Evolutionary conservation across 495 filamentous ascomycete species (phyloP).

Genomic region (Penicillium dipodomyicola): DNA sequence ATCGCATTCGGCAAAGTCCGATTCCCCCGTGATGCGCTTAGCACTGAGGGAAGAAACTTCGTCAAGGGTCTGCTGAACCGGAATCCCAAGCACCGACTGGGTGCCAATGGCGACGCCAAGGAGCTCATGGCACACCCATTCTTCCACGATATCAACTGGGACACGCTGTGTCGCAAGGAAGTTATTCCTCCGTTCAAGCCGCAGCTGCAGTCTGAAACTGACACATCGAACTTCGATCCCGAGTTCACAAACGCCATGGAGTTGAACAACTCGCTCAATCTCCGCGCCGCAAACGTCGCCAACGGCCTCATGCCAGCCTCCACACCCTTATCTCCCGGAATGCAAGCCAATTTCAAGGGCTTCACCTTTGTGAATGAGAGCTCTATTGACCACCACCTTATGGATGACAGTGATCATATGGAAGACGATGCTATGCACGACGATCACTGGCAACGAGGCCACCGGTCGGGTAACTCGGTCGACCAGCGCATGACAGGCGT

Average conservation of each 20-base stretch:
- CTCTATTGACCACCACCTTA: slow-evolving; percentile 87
- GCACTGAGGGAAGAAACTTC: slow-evolving; percentile 91
- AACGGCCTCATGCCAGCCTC: slow-evolving; percentile 76
- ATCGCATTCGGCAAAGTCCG: slow-evolving; percentile 98
- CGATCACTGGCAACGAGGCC: slow-evolving; percentile 43
- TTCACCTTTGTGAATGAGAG: slow-evolving; percentile 99
- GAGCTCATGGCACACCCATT: slow-evolving; percentile 94
- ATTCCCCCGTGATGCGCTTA: slow-evolving; percentile 91
- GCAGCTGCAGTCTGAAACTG: slow-evolving; percentile 88
- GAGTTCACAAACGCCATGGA: slow-evolving; percentile 96
- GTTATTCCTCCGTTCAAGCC: slow-evolving; percentile 98
- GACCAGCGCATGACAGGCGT: slow-evolving; percentile 73
- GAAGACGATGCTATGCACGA: slow-evolving; percentile 68
- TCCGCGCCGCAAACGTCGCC: slow-evolving; percentile 74
- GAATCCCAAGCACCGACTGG: slow-evolving; percentile 92
- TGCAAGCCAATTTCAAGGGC: slow-evolving; percentile 97
- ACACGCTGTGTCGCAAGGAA: slow-evolving; percentile 76
- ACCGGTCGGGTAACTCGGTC: slow-evolving; percentile 34
- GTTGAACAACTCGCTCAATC: slow-evolving; percentile 67
- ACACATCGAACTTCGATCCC: slow-evolving; percentile 97
- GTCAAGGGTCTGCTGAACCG: slow-evolving; percentile 96
- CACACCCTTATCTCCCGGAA: slow-evolving; percentile 86
- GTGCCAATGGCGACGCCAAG: slow-evolving; percentile 86
- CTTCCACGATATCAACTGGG: slow-evolving; percentile 93
- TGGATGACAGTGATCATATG: slow-evolving; percentile 60